Evolutionary conservation across 106 monocot species (phyloP), one percentile per base, ranked within the genome.

Genomic region (Dioscorea dumetorum): DNA sequence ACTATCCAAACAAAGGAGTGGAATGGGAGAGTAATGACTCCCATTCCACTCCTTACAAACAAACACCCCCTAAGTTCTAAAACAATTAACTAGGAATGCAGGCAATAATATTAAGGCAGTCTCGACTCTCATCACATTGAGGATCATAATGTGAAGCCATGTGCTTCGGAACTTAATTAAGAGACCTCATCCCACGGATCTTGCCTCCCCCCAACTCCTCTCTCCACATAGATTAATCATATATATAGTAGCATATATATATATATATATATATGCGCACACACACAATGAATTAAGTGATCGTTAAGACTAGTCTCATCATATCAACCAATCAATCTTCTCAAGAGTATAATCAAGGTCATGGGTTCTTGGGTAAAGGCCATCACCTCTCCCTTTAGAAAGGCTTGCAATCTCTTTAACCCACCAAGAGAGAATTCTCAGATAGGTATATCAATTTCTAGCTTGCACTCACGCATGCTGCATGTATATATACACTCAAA

Each of bases 331-430:
- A 41, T 28, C 28, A 28, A 66, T 65, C 49, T n/a, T 59, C 22
- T 22, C 21, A 75, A 21, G 19, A 9, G 16, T 20, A 4, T 57
- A 48, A 24, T 52, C 23, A 24, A 53, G 2, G 21, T 21, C n/a
- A 91, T 81, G 79, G 84, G 84, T 50, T 91, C 87, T 69, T 87
- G 84, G 87, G 76, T 91, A 41, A 75, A 79, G 33, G 79, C 81
- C 28, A 84, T 91, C 68, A 79, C 87, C n/a, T 72, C 84, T 48
- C 91, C 84, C 8, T 91, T 87, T 72, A 72, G 84, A 23, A 91
- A 91, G 71, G 79, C 79, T 48, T 79, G 87, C 68, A 82, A 68
- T 28, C 65, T 87, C 57, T 69, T 87, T 75, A 80, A 49, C 60
- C 76, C 82, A 21, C 65, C 67, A 48, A 87, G 74, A 73, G 84